Conservation (phyloP, 768 basidiomycete genomes). For the Pisolithus marmoratus region DNA sequence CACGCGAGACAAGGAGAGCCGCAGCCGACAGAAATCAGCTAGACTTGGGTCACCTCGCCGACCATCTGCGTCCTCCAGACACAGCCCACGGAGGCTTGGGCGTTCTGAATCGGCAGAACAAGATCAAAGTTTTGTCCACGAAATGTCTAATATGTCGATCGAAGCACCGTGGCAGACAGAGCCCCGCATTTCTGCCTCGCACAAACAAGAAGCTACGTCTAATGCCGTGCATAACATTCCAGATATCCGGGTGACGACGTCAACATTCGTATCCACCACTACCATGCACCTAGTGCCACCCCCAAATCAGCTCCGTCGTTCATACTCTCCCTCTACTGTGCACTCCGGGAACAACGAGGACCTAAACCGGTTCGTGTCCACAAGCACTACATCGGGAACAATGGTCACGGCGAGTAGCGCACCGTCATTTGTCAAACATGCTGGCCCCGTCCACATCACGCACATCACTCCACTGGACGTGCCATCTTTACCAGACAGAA, state of each 20-base stretch:
- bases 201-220: background rate
- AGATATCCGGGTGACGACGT: slow-evolving; percentile 25
- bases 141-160: slow-evolving; percentile 41
- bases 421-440: slow-evolving; percentile 80
- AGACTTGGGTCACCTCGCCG: slow-evolving; percentile 26
- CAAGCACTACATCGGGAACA: slow-evolving; percentile 75
- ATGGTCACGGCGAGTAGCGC: slow-evolving; percentile 67
- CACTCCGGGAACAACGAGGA: slow-evolving; percentile 58
- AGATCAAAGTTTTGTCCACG: slow-evolving; percentile 35
- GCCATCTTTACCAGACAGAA: slow-evolving; percentile 64
- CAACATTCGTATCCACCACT: slow-evolving; percentile 7
- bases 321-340: slow-evolving; percentile 48
- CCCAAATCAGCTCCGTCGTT: slow-evolving; percentile 24
- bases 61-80: slow-evolving; percentile 31
- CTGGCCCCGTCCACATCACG: slow-evolving; percentile 72
- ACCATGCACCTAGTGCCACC: slow-evolving; percentile 26
- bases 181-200: slow-evolving; percentile 10
- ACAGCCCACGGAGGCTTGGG: slow-evolving; percentile 40
- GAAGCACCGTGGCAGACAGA: slow-evolving; percentile 31
- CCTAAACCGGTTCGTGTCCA: slow-evolving; percentile 84
- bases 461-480: slow-evolving; percentile 80
- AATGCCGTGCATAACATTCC: slow-evolving; percentile 15
- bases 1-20: slow-evolving; percentile 31
- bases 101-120: slow-evolving; percentile 38
- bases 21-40: slow-evolving; percentile 14